phyloP scores from a whole-genome alignment of 305 asterid species.

The Plantago coronopus region DNA sequence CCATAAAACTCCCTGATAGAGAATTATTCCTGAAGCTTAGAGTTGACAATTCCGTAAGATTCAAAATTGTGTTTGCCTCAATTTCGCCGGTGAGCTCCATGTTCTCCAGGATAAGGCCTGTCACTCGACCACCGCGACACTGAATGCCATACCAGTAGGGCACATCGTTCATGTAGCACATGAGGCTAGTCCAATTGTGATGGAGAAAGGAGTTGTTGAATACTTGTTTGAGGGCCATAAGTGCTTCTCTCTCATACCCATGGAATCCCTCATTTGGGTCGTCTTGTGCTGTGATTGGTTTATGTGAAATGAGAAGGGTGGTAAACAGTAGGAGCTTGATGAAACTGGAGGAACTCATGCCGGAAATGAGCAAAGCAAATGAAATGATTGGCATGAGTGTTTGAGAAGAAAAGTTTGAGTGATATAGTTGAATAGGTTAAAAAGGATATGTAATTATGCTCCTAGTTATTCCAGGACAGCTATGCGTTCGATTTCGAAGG shows the following conservation, averaged over 20 bases:
- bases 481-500: constrained; percentile 30
- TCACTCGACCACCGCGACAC: constrained; percentile 55
- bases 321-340: constrained; percentile 27
- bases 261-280: constrained; percentile 31
- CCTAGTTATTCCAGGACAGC: constrained; percentile 35
- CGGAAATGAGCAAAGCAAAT: constrained; percentile 1
- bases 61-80: constrained; percentile 32
- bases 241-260: constrained; percentile 55
- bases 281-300: constrained; percentile 22
- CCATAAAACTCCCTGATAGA: constrained; percentile 47
- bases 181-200: constrained; percentile 45
- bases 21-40: constrained; percentile 60
- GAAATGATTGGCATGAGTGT: constrained; percentile 11
- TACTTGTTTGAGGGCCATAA: constrained; percentile 34
- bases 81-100: constrained; percentile 43
- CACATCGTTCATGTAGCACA: constrained; percentile 44
- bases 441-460: constrained; percentile 16
- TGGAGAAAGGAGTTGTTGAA: constrained; percentile 38
- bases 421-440: not conserved
- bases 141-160: constrained; percentile 57
- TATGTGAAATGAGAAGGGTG: constrained; percentile 21
- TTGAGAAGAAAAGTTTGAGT: not conserved
- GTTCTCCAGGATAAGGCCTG: constrained; percentile 42
- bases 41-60: constrained; percentile 41
- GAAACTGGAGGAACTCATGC: constrained; percentile 24